Conservation (phyloP, 2,329 filamentous ascomycete genomes). For the Sporothrix schenckii region DNA sequence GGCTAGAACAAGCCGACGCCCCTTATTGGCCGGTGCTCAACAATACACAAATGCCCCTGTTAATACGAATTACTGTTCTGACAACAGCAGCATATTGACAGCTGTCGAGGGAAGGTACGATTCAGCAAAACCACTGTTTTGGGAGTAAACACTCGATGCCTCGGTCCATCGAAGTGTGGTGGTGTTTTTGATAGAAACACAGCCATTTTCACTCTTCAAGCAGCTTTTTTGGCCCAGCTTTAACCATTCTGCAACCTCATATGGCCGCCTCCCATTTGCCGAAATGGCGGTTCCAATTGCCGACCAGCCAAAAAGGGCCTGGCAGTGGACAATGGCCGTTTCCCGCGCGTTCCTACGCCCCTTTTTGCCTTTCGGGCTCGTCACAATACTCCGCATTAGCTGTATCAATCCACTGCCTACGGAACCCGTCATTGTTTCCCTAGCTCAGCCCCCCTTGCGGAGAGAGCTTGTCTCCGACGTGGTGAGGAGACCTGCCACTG, state of each 20-base stretch:
- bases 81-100: neutral
- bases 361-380: neutral
- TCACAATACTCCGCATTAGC: neutral
- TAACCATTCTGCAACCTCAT: neutral
- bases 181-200: no score
- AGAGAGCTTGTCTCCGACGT: neutral
- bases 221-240: neutral
- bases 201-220: neutral
- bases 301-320: conserved; percentile 13
- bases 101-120: conserved; percentile 18
- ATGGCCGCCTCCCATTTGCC: conserved; percentile 30
- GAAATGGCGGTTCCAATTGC: conserved; percentile 30
- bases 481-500: neutral
- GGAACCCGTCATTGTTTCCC: neutral
- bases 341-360: neutral
- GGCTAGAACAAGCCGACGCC: conserved; percentile 26
- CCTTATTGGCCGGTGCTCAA: conserved; percentile 20
- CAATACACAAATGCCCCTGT: neutral
- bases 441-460: conserved; percentile 13
- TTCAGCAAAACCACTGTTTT: neutral
- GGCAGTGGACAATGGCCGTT: conserved; percentile 18
- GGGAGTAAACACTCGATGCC: neutral
- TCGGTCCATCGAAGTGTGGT: neutral
- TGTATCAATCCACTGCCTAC: no score
- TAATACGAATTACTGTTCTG: neutral